phyloP scores from a whole-genome alignment of 768 basidiomycete genomes.

The Phylloporus rhodoxanthus region DNA sequence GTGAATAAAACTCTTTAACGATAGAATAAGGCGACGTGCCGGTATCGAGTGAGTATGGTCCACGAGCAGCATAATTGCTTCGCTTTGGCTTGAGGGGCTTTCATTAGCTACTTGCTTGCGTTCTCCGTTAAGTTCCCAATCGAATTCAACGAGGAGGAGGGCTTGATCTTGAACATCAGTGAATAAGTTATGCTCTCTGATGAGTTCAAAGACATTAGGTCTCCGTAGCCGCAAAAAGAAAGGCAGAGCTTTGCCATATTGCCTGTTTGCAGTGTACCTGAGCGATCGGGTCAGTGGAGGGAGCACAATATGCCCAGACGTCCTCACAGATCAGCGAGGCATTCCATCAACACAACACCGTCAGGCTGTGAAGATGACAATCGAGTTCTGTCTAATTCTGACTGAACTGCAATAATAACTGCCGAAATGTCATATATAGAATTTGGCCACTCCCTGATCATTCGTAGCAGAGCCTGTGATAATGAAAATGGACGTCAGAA shows the following conservation, averaged over 20 bases:
- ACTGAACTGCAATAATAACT: slow-evolving; percentile 84
- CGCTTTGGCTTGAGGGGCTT: slow-evolving; percentile 46
- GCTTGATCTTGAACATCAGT: slow-evolving; percentile 94
- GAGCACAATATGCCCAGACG: neutral
- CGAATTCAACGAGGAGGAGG: slow-evolving; percentile 88
- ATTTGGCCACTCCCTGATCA: slow-evolving; percentile 83
- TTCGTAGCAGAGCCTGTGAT: slow-evolving; percentile 62
- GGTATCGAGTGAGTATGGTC: slow-evolving; percentile 96
- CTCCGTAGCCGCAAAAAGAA: slow-evolving; percentile 82
- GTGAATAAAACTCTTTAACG: neutral
- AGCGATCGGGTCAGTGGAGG: neutral
- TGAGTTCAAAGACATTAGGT: slow-evolving; percentile 90
- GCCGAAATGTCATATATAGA: slow-evolving; percentile 85
- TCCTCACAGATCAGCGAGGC: slow-evolving; percentile 80
- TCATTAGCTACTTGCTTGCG: slow-evolving; percentile 39
- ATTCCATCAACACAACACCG: slow-evolving; percentile 79
- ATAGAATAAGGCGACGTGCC: slow-evolving; percentile 39
- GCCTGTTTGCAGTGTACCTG: slow-evolving; percentile 82
- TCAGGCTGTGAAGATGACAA: slow-evolving; percentile 44
- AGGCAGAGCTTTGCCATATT: slow-evolving; percentile 90
- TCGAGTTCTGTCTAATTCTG: slow-evolving; percentile 63
- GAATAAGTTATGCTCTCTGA: slow-evolving; percentile 89
- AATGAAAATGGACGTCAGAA: neutral
- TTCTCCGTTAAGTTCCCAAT: slow-evolving; percentile 74
- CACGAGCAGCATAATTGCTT: slow-evolving; percentile 82